Conservation (phyloP, 192 early-diverging fungal genomes). For the Fimicolochytrium jonesii region DNA sequence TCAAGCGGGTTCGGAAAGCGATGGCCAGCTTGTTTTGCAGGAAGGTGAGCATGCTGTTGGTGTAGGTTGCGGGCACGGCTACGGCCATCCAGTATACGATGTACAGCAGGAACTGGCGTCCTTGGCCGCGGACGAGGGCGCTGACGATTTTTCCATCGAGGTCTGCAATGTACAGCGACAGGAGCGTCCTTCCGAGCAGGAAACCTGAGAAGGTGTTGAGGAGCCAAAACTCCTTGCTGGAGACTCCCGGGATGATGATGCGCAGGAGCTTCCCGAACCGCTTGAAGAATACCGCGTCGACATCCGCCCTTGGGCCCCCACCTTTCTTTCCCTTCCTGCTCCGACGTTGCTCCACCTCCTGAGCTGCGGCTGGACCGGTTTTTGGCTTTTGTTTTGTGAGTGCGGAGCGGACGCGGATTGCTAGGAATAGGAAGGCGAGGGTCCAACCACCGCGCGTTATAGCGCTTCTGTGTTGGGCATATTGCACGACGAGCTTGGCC, state of each 20-base stretch:
- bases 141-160: conserved; percentile 81
- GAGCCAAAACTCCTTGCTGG: conserved; percentile 82
- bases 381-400: not conserved
- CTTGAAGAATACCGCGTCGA: conserved; percentile 55
- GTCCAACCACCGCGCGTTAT: conserved; percentile 14
- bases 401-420: conserved; percentile 17
- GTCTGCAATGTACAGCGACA: conserved; percentile 88
- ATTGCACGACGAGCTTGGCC: conserved; percentile 18
- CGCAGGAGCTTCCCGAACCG: conserved; percentile 66
- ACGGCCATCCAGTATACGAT: conserved; percentile 90
- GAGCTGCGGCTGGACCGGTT: not conserved
- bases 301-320: conserved; percentile 33
- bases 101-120: conserved; percentile 75
- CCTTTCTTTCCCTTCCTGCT: conserved; percentile 25
- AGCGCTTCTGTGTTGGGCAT: conserved; percentile 24
- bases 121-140: conserved; percentile 70
- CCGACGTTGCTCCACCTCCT: too few relatives aligned
- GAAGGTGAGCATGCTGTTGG: conserved; percentile 80
- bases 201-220: conserved; percentile 80
- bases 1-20: conserved; percentile 60
- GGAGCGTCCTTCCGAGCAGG: conserved; percentile 82
- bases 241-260: conserved; percentile 81
- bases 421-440: conserved; percentile 11
- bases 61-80: conserved; percentile 93
- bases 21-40: conserved; percentile 53